A percentile compares a stretch with the other conserved stretches of the same genome.
phyloP scores from a whole-genome alignment of 306 rosid species.

The Acacia melanoxylon region DNA sequence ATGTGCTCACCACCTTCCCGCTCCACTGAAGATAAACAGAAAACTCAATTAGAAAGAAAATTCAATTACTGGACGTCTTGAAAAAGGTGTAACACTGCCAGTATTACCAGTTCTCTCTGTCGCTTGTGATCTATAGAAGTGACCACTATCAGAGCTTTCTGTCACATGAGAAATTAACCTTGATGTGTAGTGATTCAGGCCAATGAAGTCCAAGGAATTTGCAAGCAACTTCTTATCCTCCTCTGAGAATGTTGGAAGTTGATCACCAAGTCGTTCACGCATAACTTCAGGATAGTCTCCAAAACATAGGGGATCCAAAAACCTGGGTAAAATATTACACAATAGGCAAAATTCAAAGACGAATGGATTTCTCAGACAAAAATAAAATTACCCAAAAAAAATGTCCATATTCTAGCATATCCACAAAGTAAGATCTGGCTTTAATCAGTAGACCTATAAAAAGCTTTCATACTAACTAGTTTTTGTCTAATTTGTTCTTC shows the following conservation, averaged over 20 bases:
- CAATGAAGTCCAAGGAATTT: constrained; percentile 73
- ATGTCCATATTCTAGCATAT: constrained; percentile 1
- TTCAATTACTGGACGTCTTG: not conserved
- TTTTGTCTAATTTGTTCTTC: constrained; percentile 8
- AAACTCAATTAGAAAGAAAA: constrained; percentile 30
- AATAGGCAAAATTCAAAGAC: not conserved
- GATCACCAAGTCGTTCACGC: constrained; percentile 75
- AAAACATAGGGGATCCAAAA: constrained; percentile 65
- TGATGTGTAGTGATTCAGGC: constrained; percentile 86
- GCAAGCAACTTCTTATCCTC: constrained; percentile 66
- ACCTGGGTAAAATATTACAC: constrained; percentile 53
- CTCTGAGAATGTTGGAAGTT: constrained; percentile 80
- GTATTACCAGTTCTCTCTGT: constrained; percentile 65
- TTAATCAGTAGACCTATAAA: not conserved
- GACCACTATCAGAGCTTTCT: constrained; percentile 39
- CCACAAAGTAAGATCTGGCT: constrained; percentile 18
- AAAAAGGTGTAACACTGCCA: not conserved
- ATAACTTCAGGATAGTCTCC: constrained; percentile 86
- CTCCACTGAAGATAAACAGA: constrained; percentile 54
- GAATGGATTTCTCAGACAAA: not conserved
- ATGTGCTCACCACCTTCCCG: constrained; percentile 82
- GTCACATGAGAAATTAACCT: constrained; percentile 71
- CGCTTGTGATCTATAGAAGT: constrained; percentile 56
- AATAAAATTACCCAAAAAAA: not conserved
- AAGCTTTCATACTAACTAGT: constrained; percentile 1